Evolutionary conservation across 1,284 basidiomycete species (phyloP).

Genomic region (Fomitopsis betulina): DNA sequence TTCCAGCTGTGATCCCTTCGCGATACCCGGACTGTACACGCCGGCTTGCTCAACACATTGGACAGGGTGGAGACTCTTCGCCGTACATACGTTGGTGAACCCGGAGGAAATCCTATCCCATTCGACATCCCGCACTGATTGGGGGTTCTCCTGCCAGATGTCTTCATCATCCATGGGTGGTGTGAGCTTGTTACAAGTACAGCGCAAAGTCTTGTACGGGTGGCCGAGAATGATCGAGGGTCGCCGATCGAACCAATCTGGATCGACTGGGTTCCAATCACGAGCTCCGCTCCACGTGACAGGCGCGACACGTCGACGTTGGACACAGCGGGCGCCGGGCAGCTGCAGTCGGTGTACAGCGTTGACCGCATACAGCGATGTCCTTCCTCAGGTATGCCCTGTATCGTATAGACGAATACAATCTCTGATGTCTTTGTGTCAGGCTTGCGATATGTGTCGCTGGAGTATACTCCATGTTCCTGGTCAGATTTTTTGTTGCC

Average conservation of each 20-base stretch:
- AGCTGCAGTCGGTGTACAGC: neutral
- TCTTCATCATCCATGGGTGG: slow-evolving; percentile 34
- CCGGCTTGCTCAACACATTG: neutral
- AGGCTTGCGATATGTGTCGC: slow-evolving; percentile 62
- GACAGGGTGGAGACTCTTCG: neutral
- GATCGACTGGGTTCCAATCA: neutral
- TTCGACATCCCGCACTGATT: slow-evolving; percentile 40
- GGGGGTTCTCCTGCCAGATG: slow-evolving; percentile 49
- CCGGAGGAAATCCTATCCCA: slow-evolving; percentile 63
- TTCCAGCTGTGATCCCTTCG: slow-evolving; percentile 83
- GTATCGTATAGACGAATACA: neutral
- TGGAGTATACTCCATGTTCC: slow-evolving; percentile 78
- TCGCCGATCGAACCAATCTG: neutral
- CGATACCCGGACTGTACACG: slow-evolving; percentile 73
- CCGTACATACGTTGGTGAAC: slow-evolving; percentile 58
- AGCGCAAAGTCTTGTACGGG: neutral
- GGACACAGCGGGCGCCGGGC: too few species aligned
- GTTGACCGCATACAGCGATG: neutral
- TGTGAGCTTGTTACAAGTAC: neutral
- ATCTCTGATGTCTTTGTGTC: neutral
- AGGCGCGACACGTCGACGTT: slow-evolving; percentile 4
- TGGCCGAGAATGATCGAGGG: neutral
- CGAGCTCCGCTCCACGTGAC: neutral
- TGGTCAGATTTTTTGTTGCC: slow-evolving; percentile 39
- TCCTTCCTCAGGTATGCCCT: slow-evolving; percentile 2